Evolutionary conservation across 2,329 filamentous ascomycete genomes (phyloP), one percentile per base, ranked within the genome.

Genomic region (Fusarium sterilihyphosum): DNA sequence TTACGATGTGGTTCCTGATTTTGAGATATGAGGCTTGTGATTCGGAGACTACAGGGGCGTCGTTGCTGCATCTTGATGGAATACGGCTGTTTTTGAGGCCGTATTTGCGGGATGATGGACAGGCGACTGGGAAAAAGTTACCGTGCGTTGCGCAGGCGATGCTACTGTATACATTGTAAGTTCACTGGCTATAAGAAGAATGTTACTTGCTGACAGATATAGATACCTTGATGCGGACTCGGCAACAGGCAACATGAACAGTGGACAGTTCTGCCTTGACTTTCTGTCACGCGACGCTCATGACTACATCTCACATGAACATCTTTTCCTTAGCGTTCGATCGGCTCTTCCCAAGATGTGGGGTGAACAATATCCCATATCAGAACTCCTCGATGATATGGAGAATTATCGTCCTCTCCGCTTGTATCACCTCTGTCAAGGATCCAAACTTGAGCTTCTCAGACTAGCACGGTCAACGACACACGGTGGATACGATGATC

Each of bases 1-100:
- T 77, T 31, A 53, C 69, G 1, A 77, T 77, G 75, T 77, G 75
- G 75, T 77, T 77, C 10, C 65, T 77, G 0, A 76, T 77, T 12
- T 13, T 77, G 4, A 52, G 62, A 9, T 77, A 74, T 1, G 75
- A 77, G 22, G 65, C 71, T 20, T 67, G 60, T 26, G 73, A 77
- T 10, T 73, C 71, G 1, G 71, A 74, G 40, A 74, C 73, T 4
- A 67, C 64, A 0, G 67, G 40, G 6, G 68, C 75, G 2, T 76
- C 71, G 3, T 22, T 74, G 2, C 43, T 77, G 8, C 75, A 77
- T 50, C 59, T 77, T 0, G 75, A 77, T 6, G 75, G 75, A 2
- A 77, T 77, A 3, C 57, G 75, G 1, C 64, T 72, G 0, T 77
- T 77, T 14, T 9, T 77, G 10, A 46, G 33, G 18, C 75, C 75